These are phyloP conservation scores for Avicennia marina DNA, from an alignment of 257 asterid species.

Conservation along the genomic window DNA sequence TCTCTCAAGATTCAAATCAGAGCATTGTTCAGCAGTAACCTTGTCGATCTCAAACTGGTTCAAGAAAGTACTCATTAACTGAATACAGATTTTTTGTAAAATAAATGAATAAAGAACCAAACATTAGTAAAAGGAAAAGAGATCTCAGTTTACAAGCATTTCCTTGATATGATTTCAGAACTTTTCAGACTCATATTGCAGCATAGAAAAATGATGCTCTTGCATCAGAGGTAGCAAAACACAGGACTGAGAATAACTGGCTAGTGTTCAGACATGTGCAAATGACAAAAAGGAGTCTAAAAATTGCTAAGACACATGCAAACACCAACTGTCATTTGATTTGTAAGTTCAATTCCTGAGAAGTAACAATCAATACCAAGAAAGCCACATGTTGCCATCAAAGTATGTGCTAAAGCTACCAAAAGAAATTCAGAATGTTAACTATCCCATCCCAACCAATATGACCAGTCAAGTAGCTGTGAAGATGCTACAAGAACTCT, in stretches of 20 bases:
- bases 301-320: not conserved
- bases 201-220: constrained; percentile 59
- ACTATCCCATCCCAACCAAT: no score
- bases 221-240: constrained; percentile 17
- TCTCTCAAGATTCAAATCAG: constrained; percentile 66
- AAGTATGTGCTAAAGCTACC: no score
- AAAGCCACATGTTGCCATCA: no score
- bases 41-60: constrained; percentile 54
- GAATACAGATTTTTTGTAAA: not conserved
- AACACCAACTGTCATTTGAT: no score
- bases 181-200: constrained; percentile 62
- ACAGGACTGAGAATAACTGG: not conserved
- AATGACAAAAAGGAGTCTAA: no score
- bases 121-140: no score
- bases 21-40: constrained; percentile 55
- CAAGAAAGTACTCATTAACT: not conserved
- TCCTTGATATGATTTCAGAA: constrained; percentile 51
- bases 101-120: no score
- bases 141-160: constrained; percentile 63
- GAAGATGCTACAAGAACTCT: no score
- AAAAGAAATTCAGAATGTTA: no score
- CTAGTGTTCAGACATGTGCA: not conserved
- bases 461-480: no score
- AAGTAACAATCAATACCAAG: not conserved
- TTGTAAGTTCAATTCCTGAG: not conserved